These are phyloP conservation scores for Exophiala oligosperma DNA, from an alignment of 2,329 filamentous ascomycete genomes.

Conservation along the genomic window DNA sequence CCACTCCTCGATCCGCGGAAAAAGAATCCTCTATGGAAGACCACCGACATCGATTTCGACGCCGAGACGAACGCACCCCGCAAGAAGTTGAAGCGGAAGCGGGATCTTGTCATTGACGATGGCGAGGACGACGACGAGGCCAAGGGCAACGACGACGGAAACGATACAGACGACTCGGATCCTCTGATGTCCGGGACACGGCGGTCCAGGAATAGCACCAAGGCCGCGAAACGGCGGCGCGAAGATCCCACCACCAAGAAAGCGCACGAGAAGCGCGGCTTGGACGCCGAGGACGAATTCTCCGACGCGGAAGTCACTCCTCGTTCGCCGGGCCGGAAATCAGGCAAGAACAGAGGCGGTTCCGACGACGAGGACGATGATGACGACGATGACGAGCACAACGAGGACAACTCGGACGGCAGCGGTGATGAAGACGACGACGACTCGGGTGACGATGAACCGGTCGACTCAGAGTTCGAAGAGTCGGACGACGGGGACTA, in stretches of 20 bases:
- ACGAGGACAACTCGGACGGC: slow-evolving; percentile 37
- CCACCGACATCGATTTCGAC: slow-evolving; percentile 30
- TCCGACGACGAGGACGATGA: slow-evolving; percentile 36
- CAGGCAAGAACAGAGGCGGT: slow-evolving; percentile 25
- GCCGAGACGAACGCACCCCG: slow-evolving; percentile 7
- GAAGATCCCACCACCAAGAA: slow-evolving; percentile 19
- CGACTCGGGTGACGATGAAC: slow-evolving; percentile 52
- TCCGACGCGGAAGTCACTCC: slow-evolving; percentile 38
- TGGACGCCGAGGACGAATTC: slow-evolving; percentile 36
- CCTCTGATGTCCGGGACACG: slow-evolving; percentile 14
- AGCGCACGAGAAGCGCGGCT: slow-evolving; percentile 35
- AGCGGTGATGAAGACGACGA: slow-evolving; percentile 45
- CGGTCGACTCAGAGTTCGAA: slow-evolving; percentile 60
- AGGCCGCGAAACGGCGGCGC: slow-evolving; percentile 14
- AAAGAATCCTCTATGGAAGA: slow-evolving; percentile 36
- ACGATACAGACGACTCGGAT: slow-evolving; percentile 25
- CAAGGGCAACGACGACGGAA: slow-evolving; percentile 40
- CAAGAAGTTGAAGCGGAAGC: slow-evolving; percentile 35
- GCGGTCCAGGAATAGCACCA: slow-evolving; percentile 9
- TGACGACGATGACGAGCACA: slow-evolving; percentile 37
- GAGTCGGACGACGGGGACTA: slow-evolving; percentile 60
- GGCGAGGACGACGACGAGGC: slow-evolving; percentile 45
- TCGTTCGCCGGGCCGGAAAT: slow-evolving; percentile 6
- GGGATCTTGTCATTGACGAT: slow-evolving; percentile 23
- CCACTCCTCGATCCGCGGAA: slow-evolving; percentile 52